Conservation (phyloP, 2,329 filamentous ascomycete genomes). For the Septoria linicola region DNA sequence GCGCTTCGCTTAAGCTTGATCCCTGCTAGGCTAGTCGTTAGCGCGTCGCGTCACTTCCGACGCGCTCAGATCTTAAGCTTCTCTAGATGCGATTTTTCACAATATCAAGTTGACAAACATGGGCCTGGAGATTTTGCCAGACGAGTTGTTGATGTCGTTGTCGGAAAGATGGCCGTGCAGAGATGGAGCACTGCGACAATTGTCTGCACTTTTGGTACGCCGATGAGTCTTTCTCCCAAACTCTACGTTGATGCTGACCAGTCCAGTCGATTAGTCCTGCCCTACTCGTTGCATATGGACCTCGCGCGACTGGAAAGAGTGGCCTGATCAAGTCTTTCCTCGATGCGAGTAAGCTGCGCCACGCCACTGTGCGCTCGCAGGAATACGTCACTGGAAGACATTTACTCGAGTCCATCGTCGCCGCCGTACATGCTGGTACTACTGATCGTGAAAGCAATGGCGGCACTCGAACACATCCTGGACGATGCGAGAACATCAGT, state of each 20-base stretch:
- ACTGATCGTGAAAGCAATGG: slow-evolving; percentile 28
- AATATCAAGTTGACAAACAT: too few species aligned
- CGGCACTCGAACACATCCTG: slow-evolving; percentile 45
- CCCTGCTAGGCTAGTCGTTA: background rate
- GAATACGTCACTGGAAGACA: slow-evolving; percentile 80
- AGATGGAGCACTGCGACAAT: slow-evolving; percentile 49
- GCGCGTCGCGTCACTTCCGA: too few species aligned
- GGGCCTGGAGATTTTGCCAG: slow-evolving; percentile 34
- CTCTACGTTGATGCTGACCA: slow-evolving; percentile 5
- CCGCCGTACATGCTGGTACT: slow-evolving; percentile 47
- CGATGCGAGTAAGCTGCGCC: slow-evolving; percentile 49
- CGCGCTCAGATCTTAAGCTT: background rate
- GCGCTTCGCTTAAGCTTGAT: background rate
- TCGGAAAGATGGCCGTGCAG: slow-evolving; percentile 38
- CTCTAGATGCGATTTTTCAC: too few species aligned
- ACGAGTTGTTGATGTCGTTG: slow-evolving; percentile 32
- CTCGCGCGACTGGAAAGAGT: slow-evolving; percentile 84
- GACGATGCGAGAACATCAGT: slow-evolving; percentile 76
- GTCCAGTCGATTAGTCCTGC: slow-evolving; percentile 62
- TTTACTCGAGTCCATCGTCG: slow-evolving; percentile 69
- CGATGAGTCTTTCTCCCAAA: slow-evolving; percentile 7
- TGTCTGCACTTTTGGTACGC: slow-evolving; percentile 47
- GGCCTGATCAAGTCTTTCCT: slow-evolving; percentile 66
- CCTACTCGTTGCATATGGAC: slow-evolving; percentile 77
- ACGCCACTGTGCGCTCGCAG: slow-evolving; percentile 65